Base-by-base conservation (phyloP, 192 early-diverging fungal species). In the Phlyctochytrium arcticum region DNA sequence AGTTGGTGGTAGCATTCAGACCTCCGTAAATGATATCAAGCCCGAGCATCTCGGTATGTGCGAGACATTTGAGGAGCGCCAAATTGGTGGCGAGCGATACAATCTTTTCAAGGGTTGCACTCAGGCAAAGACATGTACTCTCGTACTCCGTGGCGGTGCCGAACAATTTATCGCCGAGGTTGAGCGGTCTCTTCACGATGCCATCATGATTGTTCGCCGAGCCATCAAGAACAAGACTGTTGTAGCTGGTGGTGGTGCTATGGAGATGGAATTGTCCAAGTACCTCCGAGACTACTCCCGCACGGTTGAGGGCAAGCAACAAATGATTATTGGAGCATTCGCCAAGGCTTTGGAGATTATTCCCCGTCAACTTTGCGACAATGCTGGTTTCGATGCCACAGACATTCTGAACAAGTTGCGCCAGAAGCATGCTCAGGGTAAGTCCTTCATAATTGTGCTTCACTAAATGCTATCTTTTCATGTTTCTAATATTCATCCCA, bases 81-180 rank as follows among this genome's bases (percentile, higher is more conserved):
- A 99, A 75, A 91, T 99, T 54, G 96, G 96, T 51, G 88, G 91
- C 49, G 94, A 99, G 75, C 88, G 96, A 48, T 97, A 88, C 86
- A 99, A 99, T 78, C 49, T 99, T 27, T 99, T 99, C 80, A 73
- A 87, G 69, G 96, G 95, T 5, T 99, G 96, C 76, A 81, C 93
- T 24, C 80, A 88, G 69, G 90, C 95, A 51, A 91, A 91, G 71
- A 97, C 96, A 0, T 98, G 95, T 80, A 99, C 96, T 1, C 83
- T 99, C 31, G 83, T 99, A 35, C 79, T 99, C 30, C 86, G 96
- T 58, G 96, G 96, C 65, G 96, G 96, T 58, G 96, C 96, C 23
- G 96, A 99, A 74, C 96, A 99, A 78, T 99, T 99, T 65, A 99
- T 99, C 75, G 95, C 94, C 67, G 96, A 99, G 72, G 94, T 99